Evolutionary conservation across 257 asterid genomes (phyloP), one percentile per base, ranked within the genome.

Genomic region (Voacanga thouarsii): DNA sequence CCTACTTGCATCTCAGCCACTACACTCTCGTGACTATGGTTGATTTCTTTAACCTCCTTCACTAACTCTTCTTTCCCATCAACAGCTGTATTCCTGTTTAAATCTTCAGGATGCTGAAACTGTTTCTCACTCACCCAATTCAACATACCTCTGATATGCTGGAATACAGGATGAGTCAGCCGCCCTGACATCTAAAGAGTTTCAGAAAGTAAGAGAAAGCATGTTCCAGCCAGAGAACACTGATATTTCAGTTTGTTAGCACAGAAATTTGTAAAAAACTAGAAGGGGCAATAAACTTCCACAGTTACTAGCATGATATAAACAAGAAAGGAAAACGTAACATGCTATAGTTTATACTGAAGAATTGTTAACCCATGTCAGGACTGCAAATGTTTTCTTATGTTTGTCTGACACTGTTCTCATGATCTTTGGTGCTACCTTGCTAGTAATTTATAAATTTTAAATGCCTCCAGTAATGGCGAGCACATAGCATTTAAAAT

Each of bases 131-230:
- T 77, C 77, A 82, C 83, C 94, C 88, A 77, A 80, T 85, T 85
- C 78, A 83, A 78, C 83, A 83, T 79, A 79, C 86, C 78, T 80
- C 86, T 84, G 70, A 88, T 80, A 51, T 85, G 92, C 79, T 82
- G 86, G 68, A 86, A 74, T 83, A 90, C 78, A 61, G 88, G 88
- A 73, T 83, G 87, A 49, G 75, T 87, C 51, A 87, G 81, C 87
- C 79, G 82, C 82, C 89, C 93, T 80, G 95, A 73, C 80, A 89
- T 84, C 98, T 94, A 79, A 56, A 74, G 72, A 44, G 70, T 76
- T 72, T 43, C 56, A 76, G 59, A 61, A 79, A 78, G 50, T 76
- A 85, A 82, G 65, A 84, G 83, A 83, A 71, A 86, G 19, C 66
- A 33, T 79, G 69, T 41, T 73, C 77, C 55, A 44, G 4, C 44